Base-by-base conservation (phyloP, 108 stramenopile species). In the Conticribra weissflogii region DNA sequence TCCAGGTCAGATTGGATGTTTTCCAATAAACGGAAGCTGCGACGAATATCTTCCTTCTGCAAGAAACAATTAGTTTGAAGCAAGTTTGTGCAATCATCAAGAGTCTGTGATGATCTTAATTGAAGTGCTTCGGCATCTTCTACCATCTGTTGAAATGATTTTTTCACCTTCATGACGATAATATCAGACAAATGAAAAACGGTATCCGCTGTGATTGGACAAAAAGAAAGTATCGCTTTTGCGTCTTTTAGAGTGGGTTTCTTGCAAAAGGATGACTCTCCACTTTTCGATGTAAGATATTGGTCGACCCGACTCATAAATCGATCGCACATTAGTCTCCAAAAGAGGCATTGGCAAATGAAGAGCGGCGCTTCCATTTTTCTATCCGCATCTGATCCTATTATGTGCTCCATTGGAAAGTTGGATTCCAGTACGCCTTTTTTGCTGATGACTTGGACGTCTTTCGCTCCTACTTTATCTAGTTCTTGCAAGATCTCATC, bases 51-150 rank as follows among this genome's bases (percentile, higher is more conserved):
- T 25, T 80, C 83, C 9, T 33, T 69, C 29, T 85, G 73, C 28
- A 58, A 25, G 50, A 66, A 65, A 25, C 75, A 76, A 31, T 59
- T 63, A 17, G 56, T 74, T 18, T 79, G 79, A 22, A 90, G 63
- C 21, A 83, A 33, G 16, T 78, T 68, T 19, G 78, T 76, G 62
- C 76, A 54, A 32, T 53, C 36, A 4, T 68, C 24, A 7, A 92
- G 33, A 0, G 61, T 55, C 7, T 66, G 55, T 30, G 63, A 48
- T 22, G 83, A 65, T 21, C 33, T 63, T 23, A 7, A 28, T 53
- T 86, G 75, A 18, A 75, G 36, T 8, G 52, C 66, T n/a, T 78
- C 67, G 18, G 75, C 91, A 54, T 83, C 77, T n/a, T 61, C 59
- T 22, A 89, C 74, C 34, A 85, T 44, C 31, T 52, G 14, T 23